Evolutionary conservation across 1,284 basidiomycete species (phyloP).

Genomic region (Malassezia dermatis): DNA sequence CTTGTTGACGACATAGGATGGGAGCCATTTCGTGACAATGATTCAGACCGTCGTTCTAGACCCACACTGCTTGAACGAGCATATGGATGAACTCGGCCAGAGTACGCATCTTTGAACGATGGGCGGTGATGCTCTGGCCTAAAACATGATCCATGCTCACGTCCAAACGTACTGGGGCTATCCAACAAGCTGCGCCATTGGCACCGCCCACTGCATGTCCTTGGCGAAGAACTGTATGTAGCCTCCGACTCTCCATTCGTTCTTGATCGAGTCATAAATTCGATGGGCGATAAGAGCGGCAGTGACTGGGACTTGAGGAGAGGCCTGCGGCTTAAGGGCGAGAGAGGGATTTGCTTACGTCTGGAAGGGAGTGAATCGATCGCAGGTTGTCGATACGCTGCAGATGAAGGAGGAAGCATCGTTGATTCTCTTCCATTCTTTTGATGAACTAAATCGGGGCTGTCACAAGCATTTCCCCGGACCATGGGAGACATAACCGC

Average conservation of each 20-base stretch:
- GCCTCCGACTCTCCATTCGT: neutral
- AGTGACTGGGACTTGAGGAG: neutral
- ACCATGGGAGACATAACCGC: neutral
- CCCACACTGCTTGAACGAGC: neutral
- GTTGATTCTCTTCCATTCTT: neutral
- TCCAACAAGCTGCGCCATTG: neutral
- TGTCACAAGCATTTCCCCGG: neutral
- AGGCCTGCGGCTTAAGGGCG: neutral
- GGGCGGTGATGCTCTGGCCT: neutral
- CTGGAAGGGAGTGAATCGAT: neutral
- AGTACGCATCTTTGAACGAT: neutral
- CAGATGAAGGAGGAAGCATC: neutral
- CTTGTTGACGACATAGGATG: neutral
- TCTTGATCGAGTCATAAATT: neutral
- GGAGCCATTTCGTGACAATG: no score
- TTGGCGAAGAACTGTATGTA: neutral
- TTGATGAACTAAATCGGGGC: neutral
- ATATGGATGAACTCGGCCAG: neutral
- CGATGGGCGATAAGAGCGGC: neutral
- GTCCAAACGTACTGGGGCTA: constrained; percentile 1
- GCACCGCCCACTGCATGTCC: neutral
- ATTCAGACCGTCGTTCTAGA: neutral
- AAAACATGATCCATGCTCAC: neutral
- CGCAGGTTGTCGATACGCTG: neutral
- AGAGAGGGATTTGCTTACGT: neutral